Evolutionary conservation across 179 eudicot species (phyloP).

Genomic region (Silene vulgaris): DNA sequence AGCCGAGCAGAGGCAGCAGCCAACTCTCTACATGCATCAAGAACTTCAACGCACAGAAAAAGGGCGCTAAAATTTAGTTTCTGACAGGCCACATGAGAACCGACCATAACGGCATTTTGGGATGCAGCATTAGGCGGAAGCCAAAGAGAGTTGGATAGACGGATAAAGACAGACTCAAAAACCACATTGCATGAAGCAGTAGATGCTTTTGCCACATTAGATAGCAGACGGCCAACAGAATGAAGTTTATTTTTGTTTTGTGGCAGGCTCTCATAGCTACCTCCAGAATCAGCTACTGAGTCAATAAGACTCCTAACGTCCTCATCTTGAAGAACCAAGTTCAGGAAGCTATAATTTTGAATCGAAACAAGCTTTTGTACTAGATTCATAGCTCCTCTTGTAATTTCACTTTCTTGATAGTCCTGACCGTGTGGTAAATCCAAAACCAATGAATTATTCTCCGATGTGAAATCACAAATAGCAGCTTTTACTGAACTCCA

Average conservation of each 20-base stretch:
- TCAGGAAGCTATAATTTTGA: constrained; percentile 39
- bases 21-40: constrained; percentile 67
- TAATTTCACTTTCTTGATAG: constrained; percentile 56
- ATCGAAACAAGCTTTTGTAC: constrained; percentile 52
- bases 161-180: constrained; percentile 53
- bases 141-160: constrained; percentile 43
- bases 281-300: constrained; percentile 33
- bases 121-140: constrained; percentile 29
- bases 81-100: constrained; percentile 27
- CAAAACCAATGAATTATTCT: constrained; percentile 32
- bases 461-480: constrained; percentile 34
- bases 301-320: constrained; percentile 47
- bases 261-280: constrained; percentile 32
- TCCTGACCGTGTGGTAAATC: constrained; percentile 30
- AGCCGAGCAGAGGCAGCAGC: constrained; percentile 36
- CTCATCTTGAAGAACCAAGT: constrained; percentile 52
- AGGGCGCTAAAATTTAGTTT: constrained; percentile 48
- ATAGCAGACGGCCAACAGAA: constrained; percentile 56
- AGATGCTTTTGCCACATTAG: constrained; percentile 54
- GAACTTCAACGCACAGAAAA: constrained; percentile 64
- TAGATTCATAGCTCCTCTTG: constrained; percentile 62
- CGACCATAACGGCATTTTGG: constrained; percentile 24
- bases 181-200: constrained; percentile 54
- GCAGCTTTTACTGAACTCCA: constrained; percentile 63
- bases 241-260: constrained; percentile 51